These are phyloP conservation scores for Adenanthera pavonina DNA, from an alignment of 306 rosid genomes.

Conservation along the genomic window DNA sequence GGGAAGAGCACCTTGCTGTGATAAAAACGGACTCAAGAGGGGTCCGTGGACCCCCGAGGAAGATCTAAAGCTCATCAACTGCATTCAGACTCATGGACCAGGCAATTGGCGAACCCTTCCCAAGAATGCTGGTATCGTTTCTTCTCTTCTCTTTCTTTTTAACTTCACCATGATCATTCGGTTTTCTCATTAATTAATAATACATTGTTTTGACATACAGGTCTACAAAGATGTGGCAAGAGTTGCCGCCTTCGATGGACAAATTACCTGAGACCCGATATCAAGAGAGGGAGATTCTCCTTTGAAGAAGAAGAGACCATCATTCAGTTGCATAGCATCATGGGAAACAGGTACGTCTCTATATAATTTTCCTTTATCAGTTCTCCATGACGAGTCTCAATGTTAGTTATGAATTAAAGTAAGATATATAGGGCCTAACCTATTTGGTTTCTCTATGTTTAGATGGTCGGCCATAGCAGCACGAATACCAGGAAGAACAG, in stretches of 20 bases:
- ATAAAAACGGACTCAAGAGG: slow-evolving; percentile 80
- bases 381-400: not conserved
- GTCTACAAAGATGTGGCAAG: slow-evolving; percentile 88
- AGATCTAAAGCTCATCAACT: slow-evolving; percentile 65
- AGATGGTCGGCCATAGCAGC: slow-evolving; percentile 98
- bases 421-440: not conserved
- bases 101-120: slow-evolving; percentile 93
- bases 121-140: slow-evolving; percentile 69
- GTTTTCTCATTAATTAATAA: not conserved
- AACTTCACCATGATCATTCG: not conserved
- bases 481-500: slow-evolving; percentile 88
- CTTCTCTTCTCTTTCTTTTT: not conserved
- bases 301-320: slow-evolving; percentile 95
- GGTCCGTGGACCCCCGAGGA: slow-evolving; percentile 99
- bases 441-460: slow-evolving; percentile 11
- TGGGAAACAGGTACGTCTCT: slow-evolving; percentile 86
- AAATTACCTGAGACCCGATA: slow-evolving; percentile 89
- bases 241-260: slow-evolving; percentile 98
- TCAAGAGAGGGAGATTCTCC: slow-evolving; percentile 92
- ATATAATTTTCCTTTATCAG: not conserved
- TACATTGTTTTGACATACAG: slow-evolving; percentile 40
- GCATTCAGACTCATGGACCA: slow-evolving; percentile 72
- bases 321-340: slow-evolving; percentile 78
- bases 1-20: slow-evolving; percentile 99
- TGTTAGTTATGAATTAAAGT: not conserved